Evolutionary conservation across 371 early-diverging fungal species (phyloP).

Genomic region (Mortierella sp.): DNA sequence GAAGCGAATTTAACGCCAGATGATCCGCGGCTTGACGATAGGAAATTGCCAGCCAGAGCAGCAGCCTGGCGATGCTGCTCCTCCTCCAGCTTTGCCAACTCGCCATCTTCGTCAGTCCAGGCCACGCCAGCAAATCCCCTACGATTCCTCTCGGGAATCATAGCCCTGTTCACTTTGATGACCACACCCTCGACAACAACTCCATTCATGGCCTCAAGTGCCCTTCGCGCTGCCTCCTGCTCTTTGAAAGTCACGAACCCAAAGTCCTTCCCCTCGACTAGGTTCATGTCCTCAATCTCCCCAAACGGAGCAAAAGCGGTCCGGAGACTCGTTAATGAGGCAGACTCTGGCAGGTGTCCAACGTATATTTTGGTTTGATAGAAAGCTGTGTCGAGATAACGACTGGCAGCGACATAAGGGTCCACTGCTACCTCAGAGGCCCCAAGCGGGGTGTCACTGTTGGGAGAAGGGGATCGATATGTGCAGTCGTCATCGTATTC

Average conservation of each 20-base stretch:
- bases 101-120: slow-evolving; percentile 68
- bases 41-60: slow-evolving; percentile 17
- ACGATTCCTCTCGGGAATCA: slow-evolving; percentile 70
- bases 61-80: slow-evolving; percentile 53
- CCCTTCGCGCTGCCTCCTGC: slow-evolving; percentile 59
- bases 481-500: background rate
- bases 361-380: slow-evolving; percentile 68
- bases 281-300: slow-evolving; percentile 60
- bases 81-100: slow-evolving; percentile 43
- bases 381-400: slow-evolving; percentile 70
- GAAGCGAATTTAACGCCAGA: no score
- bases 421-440: slow-evolving; percentile 1
- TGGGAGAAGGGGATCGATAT: background rate
- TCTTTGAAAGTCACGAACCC: slow-evolving; percentile 66
- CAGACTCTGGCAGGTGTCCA: slow-evolving; percentile 60
- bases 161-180: slow-evolving; percentile 71
- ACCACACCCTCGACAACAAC: slow-evolving; percentile 57
- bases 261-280: slow-evolving; percentile 71
- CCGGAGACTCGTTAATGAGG: slow-evolving; percentile 54
- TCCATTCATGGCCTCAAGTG: slow-evolving; percentile 65
- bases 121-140: slow-evolving; percentile 71
- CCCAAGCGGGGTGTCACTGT: background rate
- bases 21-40: background rate
- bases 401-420: slow-evolving; percentile 63
- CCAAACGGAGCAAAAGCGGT: slow-evolving; percentile 65